phyloP scores from a whole-genome alignment of 805 yeast species.

The Blastobotrys mokoenaii region DNA sequence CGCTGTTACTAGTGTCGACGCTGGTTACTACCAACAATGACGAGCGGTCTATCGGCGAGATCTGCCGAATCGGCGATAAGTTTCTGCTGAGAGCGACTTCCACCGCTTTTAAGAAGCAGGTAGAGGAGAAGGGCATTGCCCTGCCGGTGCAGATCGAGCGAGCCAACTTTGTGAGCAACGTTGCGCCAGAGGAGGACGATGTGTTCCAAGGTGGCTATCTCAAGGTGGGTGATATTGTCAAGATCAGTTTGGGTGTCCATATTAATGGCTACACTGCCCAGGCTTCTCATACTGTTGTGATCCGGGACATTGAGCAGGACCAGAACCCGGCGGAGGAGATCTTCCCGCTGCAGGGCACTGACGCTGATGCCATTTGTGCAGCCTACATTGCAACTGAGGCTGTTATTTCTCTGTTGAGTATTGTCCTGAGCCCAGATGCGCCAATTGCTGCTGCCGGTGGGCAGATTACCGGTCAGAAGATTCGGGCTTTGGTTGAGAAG shows the following conservation, averaged over 20 bases:
- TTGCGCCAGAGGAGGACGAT: conserved; percentile 62
- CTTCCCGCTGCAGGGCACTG: conserved; percentile 75
- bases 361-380: conserved; percentile 87
- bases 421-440: conserved; percentile 51
- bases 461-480: conserved; percentile 54
- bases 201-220: conserved; percentile 37
- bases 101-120: conserved; percentile 46
- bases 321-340: conserved; percentile 39
- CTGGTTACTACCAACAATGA: conserved; percentile 9
- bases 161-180: conserved; percentile 68
- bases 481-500: conserved; percentile 73
- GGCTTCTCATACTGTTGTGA: conserved; percentile 78
- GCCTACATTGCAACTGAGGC: conserved; percentile 85
- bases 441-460: conserved; percentile 12
- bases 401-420: conserved; percentile 66
- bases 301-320: conserved; percentile 45
- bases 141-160: conserved; percentile 85
- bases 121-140: conserved; percentile 80
- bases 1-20: conserved; percentile 49
- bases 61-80: conserved; percentile 78
- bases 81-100: conserved; percentile 54
- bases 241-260: conserved; percentile 80
- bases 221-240: conserved; percentile 75
- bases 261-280: conserved; percentile 91
- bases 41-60: conserved; percentile 36